Evolutionary conservation across 441 rosid species (phyloP).

Genomic region (Corymbia calophylla): DNA sequence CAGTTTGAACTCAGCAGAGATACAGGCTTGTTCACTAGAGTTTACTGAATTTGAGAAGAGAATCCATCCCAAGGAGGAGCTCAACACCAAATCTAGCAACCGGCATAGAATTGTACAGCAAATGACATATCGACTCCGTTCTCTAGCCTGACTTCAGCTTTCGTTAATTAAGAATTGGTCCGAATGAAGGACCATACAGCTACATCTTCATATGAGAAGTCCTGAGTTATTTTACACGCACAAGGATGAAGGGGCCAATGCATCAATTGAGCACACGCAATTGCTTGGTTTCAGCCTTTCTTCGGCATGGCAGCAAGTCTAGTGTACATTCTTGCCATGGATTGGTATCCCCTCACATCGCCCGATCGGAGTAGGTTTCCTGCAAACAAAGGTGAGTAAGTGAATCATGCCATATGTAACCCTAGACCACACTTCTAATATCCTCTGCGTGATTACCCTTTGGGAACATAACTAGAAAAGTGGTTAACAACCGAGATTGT

Average conservation of each 20-base stretch:
- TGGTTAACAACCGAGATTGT: background rate
- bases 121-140: background rate
- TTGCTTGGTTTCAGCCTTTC: slow-evolving; percentile 47
- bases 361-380: slow-evolving; percentile 98
- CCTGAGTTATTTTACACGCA: background rate
- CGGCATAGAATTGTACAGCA: background rate
- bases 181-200: background rate
- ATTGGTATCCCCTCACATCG: slow-evolving; percentile 83
- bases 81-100: background rate
- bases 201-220: background rate
- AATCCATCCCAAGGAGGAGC: background rate
- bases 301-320: slow-evolving; percentile 92
- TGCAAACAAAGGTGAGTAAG: slow-evolving; percentile 4
- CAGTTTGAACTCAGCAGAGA: background rate
- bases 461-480: background rate
- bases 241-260: background rate
- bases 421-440: background rate
- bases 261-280: background rate
- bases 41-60: background rate
- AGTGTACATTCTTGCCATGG: slow-evolving; percentile 97
- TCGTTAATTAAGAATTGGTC: background rate
- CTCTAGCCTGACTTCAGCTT: background rate
- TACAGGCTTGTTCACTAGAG: background rate
- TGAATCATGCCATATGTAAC: background rate
- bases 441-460: background rate